phyloP scores from a whole-genome alignment of 352 stramenopile genomes.

The Phytophthora nicotianae region DNA sequence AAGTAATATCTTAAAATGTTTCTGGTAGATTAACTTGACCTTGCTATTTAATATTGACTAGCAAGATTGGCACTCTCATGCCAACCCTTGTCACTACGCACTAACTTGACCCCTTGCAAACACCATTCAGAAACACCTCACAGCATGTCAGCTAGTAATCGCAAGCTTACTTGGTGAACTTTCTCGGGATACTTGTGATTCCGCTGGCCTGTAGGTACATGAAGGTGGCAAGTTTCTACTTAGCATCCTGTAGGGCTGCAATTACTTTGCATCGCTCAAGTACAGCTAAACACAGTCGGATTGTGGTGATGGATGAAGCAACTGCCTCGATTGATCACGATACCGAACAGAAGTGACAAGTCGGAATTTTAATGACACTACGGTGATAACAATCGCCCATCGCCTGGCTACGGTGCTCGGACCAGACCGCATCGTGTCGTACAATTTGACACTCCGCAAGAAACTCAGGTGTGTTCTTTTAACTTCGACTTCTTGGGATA shows the following conservation, averaged over 20 bases:
- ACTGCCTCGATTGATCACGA: not conserved
- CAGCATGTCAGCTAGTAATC: slow-evolving; percentile 61
- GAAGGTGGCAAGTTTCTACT: slow-evolving; percentile 31
- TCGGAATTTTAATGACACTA: not conserved
- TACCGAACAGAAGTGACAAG: not conserved
- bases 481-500: no score
- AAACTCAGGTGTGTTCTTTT: no score
- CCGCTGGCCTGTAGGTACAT: slow-evolving; percentile 82
- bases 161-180: slow-evolving; percentile 74
- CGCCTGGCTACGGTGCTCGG: not conserved
- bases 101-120: no score
- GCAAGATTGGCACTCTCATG: no score
- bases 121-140: no score
- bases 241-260: slow-evolving; percentile 15
- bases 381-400: not conserved
- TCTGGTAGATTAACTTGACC: no score
- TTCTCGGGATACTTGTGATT: slow-evolving; percentile 68
- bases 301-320: not conserved
- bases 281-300: not conserved
- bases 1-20: no score
- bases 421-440: not conserved
- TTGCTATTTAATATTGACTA: no score
- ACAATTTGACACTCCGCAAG: not conserved
- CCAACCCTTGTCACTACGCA: no score
- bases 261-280: not conserved